Percentiles rank a stretch among this genome's conserved stretches.
These are phyloP conservation scores for Collariella sp. DNA, from an alignment of 495 filamentous ascomycete genomes.

Conservation along the genomic window DNA sequence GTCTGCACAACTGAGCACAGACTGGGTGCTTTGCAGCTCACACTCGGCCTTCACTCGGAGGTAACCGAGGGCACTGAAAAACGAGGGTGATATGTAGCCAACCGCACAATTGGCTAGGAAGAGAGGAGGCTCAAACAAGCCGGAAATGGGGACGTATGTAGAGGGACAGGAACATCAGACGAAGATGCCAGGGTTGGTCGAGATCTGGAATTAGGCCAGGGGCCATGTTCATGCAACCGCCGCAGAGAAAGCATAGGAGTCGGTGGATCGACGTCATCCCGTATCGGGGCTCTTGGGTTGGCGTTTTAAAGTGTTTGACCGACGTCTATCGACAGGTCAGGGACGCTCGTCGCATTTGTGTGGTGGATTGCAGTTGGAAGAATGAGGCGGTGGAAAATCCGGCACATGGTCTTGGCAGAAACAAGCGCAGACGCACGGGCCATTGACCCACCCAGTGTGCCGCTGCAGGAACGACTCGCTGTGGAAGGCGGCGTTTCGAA, in stretches of 20 bases:
- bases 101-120: conserved; percentile 16
- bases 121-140: conserved; percentile 22
- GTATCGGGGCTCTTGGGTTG: not conserved
- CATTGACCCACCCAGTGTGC: not conserved
- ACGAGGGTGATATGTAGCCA: conserved; percentile 7
- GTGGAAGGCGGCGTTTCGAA: conserved; percentile 14
- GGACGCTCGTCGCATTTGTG: too few relatives aligned
- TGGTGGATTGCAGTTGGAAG: not conserved
- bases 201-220: conserved; percentile 8
- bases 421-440: not conserved
- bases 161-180: conserved; percentile 7
- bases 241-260: not conserved
- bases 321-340: not conserved
- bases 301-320: not conserved
- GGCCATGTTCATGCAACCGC: conserved; percentile 15
- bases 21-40: not conserved
- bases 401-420: too few relatives aligned
- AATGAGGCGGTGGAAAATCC: not conserved
- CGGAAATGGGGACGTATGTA: conserved; percentile 6
- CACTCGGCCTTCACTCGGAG: conserved; percentile 2
- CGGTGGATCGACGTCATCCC: not conserved
- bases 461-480: not conserved
- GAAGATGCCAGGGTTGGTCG: conserved; percentile 5
- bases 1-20: conserved; percentile 6
- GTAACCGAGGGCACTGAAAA: conserved; percentile 11